Percentiles rank a stretch among this genome's conserved stretches.
These are phyloP conservation scores for Hypericum androsaemum DNA, from an alignment of 345 rosid genomes.

Conservation along the genomic window DNA sequence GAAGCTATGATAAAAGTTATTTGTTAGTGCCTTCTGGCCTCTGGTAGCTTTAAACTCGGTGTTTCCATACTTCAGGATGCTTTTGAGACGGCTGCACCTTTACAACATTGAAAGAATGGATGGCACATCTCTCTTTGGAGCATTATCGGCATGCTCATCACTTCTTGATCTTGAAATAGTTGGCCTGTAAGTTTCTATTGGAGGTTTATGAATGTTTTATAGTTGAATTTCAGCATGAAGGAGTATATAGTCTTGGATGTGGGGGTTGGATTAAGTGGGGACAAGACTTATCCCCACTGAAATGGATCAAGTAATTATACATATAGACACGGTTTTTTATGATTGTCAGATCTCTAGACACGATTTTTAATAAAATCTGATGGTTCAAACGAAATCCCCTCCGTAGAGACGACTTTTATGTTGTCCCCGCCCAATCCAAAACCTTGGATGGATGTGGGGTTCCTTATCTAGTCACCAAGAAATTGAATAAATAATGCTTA, in stretches of 20 bases:
- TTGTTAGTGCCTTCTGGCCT: background rate
- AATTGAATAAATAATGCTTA: no score
- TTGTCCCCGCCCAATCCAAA: no score
- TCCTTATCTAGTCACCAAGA: no score
- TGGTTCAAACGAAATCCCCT: no score
- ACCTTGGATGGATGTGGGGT: background rate
- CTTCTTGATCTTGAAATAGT: constrained; percentile 74
- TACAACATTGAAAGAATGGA: constrained; percentile 57
- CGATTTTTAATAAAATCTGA: no score
- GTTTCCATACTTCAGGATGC: constrained; percentile 28
- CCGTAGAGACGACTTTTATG: no score
- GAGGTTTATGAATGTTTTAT: constrained; percentile 1
- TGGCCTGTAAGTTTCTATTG: constrained; percentile 61
- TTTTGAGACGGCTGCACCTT: constrained; percentile 71
- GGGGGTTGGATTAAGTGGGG: no score
- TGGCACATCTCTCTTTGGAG: constrained; percentile 40
- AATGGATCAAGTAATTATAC: no score
- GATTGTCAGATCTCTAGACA: no score
- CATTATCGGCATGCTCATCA: constrained; percentile 56
- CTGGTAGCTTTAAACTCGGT: constrained; percentile 12
- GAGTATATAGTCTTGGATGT: background rate
- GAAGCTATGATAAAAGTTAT: constrained; percentile 1
- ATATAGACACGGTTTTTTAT: no score
- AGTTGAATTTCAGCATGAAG: constrained; percentile 5
- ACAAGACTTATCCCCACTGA: no score